Percentiles rank a stretch among this genome's conserved stretches.
phyloP scores from a whole-genome alignment of 2,329 filamentous ascomycete species.

The Verticillium tricorpus region DNA sequence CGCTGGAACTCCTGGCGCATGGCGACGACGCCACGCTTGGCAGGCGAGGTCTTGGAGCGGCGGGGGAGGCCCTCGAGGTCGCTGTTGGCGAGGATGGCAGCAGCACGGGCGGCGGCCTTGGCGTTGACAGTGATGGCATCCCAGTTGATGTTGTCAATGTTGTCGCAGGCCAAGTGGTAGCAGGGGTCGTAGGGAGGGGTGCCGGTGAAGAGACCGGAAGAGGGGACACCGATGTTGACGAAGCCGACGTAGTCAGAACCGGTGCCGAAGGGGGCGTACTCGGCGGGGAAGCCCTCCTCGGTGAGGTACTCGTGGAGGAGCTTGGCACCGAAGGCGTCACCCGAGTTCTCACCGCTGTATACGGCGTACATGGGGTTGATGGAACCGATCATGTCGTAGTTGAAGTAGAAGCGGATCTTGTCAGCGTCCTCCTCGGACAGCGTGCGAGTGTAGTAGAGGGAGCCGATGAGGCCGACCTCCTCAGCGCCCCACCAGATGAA shows the following conservation, averaged over 20 bases:
- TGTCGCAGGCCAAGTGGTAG: slow-evolving; percentile 37
- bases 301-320: slow-evolving; percentile 28
- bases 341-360: slow-evolving; percentile 31
- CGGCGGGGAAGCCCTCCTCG: slow-evolving; percentile 26
- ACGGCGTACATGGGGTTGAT: slow-evolving; percentile 32
- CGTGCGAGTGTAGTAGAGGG: slow-evolving; percentile 31
- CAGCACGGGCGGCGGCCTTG: slow-evolving; percentile 45
- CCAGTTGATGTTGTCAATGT: slow-evolving; percentile 34
- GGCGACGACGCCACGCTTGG: slow-evolving; percentile 10
- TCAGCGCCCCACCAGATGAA: slow-evolving; percentile 40
- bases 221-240: slow-evolving; percentile 32
- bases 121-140: slow-evolving; percentile 32
- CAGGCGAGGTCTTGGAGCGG: slow-evolving; percentile 22
- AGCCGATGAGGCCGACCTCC: slow-evolving; percentile 40
- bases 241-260: slow-evolving; percentile 38
- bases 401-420: slow-evolving; percentile 63
- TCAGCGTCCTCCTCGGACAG: slow-evolving; percentile 33
- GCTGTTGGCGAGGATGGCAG: slow-evolving; percentile 30
- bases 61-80: slow-evolving; percentile 28
- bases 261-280: slow-evolving; percentile 27
- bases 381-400: slow-evolving; percentile 67
- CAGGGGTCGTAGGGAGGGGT: slow-evolving; percentile 28
- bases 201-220: slow-evolving; percentile 35
- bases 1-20: slow-evolving; percentile 14
- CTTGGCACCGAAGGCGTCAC: slow-evolving; percentile 29